Base-by-base conservation (phyloP, 768 basidiomycete genomes). In the Gloeophyllum trabeum region DNA sequence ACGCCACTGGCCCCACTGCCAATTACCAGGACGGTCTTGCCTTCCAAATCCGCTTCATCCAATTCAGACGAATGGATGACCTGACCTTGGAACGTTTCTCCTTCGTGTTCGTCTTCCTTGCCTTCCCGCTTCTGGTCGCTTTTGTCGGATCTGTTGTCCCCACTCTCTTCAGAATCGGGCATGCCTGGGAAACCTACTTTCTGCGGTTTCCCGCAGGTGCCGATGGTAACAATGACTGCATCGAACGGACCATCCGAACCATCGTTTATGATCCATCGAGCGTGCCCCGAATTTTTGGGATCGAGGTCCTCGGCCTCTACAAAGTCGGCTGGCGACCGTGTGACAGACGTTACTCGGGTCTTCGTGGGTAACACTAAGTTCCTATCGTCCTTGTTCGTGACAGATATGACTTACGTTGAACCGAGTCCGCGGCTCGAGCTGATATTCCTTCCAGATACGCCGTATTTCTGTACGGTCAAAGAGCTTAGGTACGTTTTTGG, bases 1-100 rank as follows among this genome's bases (percentile, higher is more conserved):
- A 74, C 71, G 2, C 69, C 71, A 32, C 65, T 73, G 0, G 79
- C 77, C 0, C 76, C 76, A 30, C 71, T 68, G 0, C 71, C 70
- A 25, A 73, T 60, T 2, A 74, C 62, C 10, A 68, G 62, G 2
- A 73, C 61, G 18, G 52, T 61, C 51, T 70, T 69, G 1, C 61
- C 69, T 13, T 56, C 55, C 6, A 64, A 55, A 18, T 64, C 57
- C 13, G 53, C 49, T 4, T 55, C 54, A 46, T 73, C 72, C 4
- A 74, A 61, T 45, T 71, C 57, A 0, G 68, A 69, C 2, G 74
- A 75, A 47, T 76, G 73, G 1, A 66, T 25, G 6, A 74, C 60
- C 1, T 59, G 57, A 6, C 65, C 64, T 13, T 44, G 47, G 47
- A 64, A 71, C 5, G 46, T 32, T 20, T 60, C 53, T 3, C 51